These are phyloP conservation scores for Nepenthes gracilis DNA, from an alignment of 148 eudicot species.

Conservation along the genomic window DNA sequence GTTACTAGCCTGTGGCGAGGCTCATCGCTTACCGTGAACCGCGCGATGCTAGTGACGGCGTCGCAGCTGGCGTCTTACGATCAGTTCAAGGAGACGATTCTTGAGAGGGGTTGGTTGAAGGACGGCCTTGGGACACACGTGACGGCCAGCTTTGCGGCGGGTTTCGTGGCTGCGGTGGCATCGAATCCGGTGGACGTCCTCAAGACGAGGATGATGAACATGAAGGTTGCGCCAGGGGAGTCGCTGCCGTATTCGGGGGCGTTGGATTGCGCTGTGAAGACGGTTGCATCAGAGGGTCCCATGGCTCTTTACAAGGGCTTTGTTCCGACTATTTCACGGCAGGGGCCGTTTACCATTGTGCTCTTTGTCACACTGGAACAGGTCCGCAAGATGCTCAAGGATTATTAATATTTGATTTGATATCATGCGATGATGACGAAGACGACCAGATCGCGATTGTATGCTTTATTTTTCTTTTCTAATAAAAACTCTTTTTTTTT, in stretches of 20 bases:
- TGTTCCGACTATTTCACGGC: slow-evolving; percentile 32
- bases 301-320: slow-evolving; percentile 46
- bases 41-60: slow-evolving; percentile 47
- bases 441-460: background rate
- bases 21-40: slow-evolving; percentile 45
- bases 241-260: slow-evolving; percentile 30
- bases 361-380: slow-evolving; percentile 44
- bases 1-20: slow-evolving; percentile 46
- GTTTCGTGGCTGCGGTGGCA: slow-evolving; percentile 41
- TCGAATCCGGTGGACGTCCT: slow-evolving; percentile 47
- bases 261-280: slow-evolving; percentile 33
- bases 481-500: too few relatives aligned
- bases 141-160: slow-evolving; percentile 40
- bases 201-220: slow-evolving; percentile 45
- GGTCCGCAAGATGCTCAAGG: slow-evolving; percentile 37
- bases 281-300: slow-evolving; percentile 31
- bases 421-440: background rate
- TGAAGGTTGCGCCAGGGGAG: slow-evolving; percentile 33
- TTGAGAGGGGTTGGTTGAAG: slow-evolving; percentile 24
- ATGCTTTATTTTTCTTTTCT: too few relatives aligned
- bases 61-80: slow-evolving; percentile 49
- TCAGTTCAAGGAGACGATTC: slow-evolving; percentile 32
- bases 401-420: slow-evolving; percentile 12
- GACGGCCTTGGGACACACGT: slow-evolving; percentile 48
- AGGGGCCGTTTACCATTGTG: slow-evolving; percentile 47